Evolutionary conservation across 345 rosid species (phyloP), one percentile per base, ranked within the genome.

Genomic region (Mallotus nudiflorus): DNA sequence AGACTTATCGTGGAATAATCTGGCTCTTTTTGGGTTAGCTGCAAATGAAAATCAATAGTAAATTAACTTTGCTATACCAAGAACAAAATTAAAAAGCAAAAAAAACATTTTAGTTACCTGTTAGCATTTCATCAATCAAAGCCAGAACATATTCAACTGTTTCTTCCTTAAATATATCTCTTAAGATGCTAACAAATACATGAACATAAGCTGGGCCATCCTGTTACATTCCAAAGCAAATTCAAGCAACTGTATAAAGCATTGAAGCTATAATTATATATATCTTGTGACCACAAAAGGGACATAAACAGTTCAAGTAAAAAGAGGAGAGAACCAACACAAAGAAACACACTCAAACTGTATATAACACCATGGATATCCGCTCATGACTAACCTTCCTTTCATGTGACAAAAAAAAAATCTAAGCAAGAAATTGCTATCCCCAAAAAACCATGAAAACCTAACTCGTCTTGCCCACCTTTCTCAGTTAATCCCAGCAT

Each of bases 81-180:
- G 8, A 63, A 44, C 11, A 68, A 4, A n/a, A 44, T 25, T 25
- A 48, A 33, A 68, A 73, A 44, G 33, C 14, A 39, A 51, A 66
- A 55, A 66, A 57, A 50, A 3, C 35, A 31, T 45, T 57, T 52
- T 62, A 60, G 24, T 29, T 77, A 92, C 98, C 98, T 73, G 91
- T 74, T 54, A 92, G 87, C 93, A 95, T 87, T 78, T 95, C 94
- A 83, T 89, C 97, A 78, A 92, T 80, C 77, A 95, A 82, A 69
- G 94, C 94, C 80, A 95, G 83, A 72, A 95, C 96, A 95, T 95
- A 92, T 76, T 95, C 99, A 56, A 95, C 92, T 1, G 98, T 95
- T 71, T 95, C 99, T 79, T 92, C 98, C 82, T 95, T 95, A 75
- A 78, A 86, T 62, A 92, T 92, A 64, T 95, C 96, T 42, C 90